Evolutionary conservation across 768 basidiomycete genomes (phyloP).

Genomic region (Russula vinacea): DNA sequence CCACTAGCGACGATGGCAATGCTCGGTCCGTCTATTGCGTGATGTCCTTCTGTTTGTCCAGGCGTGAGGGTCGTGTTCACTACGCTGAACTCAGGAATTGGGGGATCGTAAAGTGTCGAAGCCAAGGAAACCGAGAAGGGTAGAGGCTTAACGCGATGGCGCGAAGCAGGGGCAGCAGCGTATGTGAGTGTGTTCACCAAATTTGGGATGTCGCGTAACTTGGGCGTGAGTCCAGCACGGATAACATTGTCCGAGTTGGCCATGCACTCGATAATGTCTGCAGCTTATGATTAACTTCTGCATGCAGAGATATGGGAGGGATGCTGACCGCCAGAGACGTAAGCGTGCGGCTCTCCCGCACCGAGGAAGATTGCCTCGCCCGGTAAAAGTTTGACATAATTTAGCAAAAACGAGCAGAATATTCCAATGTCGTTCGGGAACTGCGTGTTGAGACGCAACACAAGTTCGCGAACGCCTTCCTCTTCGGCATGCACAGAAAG

Average conservation of each 20-base stretch:
- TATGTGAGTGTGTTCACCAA: conserved; percentile 88
- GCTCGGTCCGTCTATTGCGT: conserved; percentile 75
- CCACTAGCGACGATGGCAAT: conserved; percentile 76
- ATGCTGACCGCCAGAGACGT: conserved; percentile 80
- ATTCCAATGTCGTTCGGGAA: conserved; percentile 93
- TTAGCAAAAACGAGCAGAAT: conserved; percentile 87
- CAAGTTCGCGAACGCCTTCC: conserved; percentile 56
- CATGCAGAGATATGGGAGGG: conserved; percentile 1
- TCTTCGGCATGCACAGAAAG: conserved; percentile 43
- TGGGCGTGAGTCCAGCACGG: conserved; percentile 95
- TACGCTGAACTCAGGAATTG: conserved; percentile 91
- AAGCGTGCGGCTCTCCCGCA: conserved; percentile 96
- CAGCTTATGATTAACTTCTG: neutral
- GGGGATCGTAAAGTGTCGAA: conserved; percentile 78
- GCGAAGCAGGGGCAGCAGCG: conserved; percentile 58
- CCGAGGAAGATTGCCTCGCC: conserved; percentile 94
- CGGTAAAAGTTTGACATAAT: conserved; percentile 71
- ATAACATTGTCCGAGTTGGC: conserved; percentile 99
- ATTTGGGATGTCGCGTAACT: conserved; percentile 90
- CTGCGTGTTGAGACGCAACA: conserved; percentile 60
- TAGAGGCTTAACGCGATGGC: conserved; percentile 66
- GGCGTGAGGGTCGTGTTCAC: conserved; percentile 53
- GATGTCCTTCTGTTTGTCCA: conserved; percentile 53
- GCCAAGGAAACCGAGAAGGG: conserved; percentile 40
- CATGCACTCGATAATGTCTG: conserved; percentile 99